Base-by-base conservation (phyloP, 2,329 filamentous ascomycete species). In the Fusarium neocosmosporiellum region DNA sequence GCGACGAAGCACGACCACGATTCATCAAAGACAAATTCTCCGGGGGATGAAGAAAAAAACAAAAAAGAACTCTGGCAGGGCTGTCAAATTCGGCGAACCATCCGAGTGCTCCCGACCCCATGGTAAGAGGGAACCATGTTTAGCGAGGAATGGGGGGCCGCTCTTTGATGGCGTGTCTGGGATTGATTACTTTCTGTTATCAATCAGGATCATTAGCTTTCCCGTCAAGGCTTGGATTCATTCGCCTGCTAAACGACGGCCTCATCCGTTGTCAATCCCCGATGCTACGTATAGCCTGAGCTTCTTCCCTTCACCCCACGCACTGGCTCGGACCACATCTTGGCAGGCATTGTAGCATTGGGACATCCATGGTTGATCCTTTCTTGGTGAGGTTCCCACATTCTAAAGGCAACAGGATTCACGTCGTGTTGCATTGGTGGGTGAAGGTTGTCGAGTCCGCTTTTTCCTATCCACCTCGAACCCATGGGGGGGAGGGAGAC, bases 121-220 rank as follows among this genome's bases (percentile, higher is more conserved):
- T 50, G 46, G 18, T 31, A 18, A 27, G 18, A 48, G 43, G 3
- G 43, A 48, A 29, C 43, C 43, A 48, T 48, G 20, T 43, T 24
- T 43, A 13, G 22, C 14, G 22, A 18, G 43, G 8, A 2, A 22
- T 2, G 20, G 22, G 9, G 24, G 24, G 11, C 24, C 24, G 29
- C 43, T 48, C 43, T 48, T 48, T 46, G 41, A 50, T 50, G 27
- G 46, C 24, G 27, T 50, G 46, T 50, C 46, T 13, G 13, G 27
- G 46, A 31, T 61, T 27, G 31, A 53, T 37, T 18, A 50, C 7
- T 33, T 61, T 31, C 36, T 53, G 22, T 61, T 61, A 61, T 61
- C 59, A 37, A 61, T 61, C 43, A 48, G 37, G 64, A 64, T 54
- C 34, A 36, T 43, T 48, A 59, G 37, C 57, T 63, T 63, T 22